A percentile compares a stretch with the other conserved stretches of the same genome.
These are phyloP conservation scores for Graphilbum fragrans DNA, from an alignment of 2,329 filamentous ascomycete species.

Conservation along the genomic window DNA sequence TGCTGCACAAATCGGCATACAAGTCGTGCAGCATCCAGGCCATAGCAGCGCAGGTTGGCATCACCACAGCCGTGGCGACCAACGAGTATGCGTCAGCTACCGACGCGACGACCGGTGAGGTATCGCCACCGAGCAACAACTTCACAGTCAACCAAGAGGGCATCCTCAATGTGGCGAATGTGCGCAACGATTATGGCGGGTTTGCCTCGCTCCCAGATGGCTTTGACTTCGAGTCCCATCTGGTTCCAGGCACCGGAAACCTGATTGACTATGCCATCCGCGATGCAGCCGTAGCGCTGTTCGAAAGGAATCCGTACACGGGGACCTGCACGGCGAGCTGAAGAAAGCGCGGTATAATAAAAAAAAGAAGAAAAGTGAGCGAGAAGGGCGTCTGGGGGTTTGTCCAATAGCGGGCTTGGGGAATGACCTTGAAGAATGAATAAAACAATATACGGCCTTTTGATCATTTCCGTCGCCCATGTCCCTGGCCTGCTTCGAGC, in stretches of 20 bases:
- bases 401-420: too few relatives aligned
- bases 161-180: conserved; percentile 15
- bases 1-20: conserved; percentile 10
- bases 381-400: too few relatives aligned
- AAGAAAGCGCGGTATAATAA: neutral
- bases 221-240: neutral
- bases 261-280: conserved; percentile 17
- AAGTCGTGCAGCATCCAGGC: conserved; percentile 12
- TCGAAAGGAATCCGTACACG: neutral
- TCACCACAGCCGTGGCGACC: conserved; percentile 11
- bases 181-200: conserved; percentile 14
- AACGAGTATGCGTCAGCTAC: conserved; percentile 15
- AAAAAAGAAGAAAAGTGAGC: neutral
- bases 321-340: neutral
- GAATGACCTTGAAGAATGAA: too few relatives aligned
- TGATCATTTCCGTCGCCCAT: too few relatives aligned
- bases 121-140: conserved; percentile 8
- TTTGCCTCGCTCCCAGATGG: conserved; percentile 11
- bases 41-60: conserved; percentile 13
- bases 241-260: conserved; percentile 11
- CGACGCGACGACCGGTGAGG: conserved; percentile 14
- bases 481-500: neutral
- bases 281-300: conserved; percentile 12
- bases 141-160: conserved; percentile 16
- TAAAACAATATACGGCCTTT: too few relatives aligned